A percentile compares a stretch with the other conserved stretches of the same genome.
Conservation (phyloP, 2,329 filamentous ascomycete genomes). For the Xylaria sp. region DNA sequence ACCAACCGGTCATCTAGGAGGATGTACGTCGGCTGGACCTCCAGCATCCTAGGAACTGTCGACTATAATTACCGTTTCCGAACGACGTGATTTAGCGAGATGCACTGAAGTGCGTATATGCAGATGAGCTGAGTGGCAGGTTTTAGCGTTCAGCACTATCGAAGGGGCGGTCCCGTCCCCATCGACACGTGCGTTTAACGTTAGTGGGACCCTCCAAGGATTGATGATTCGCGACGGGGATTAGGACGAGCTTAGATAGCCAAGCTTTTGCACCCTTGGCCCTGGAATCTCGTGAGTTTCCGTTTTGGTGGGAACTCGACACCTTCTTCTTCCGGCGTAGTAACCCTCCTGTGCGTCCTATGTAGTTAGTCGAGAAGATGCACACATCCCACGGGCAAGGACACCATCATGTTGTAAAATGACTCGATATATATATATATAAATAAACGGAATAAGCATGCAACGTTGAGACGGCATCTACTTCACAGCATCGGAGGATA, state of each 20-base stretch:
- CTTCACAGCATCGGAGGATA: too few relatives aligned
- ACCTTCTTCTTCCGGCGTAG: slow-evolving; percentile 17
- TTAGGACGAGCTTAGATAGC: slow-evolving; percentile 9
- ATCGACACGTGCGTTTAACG: slow-evolving; percentile 11
- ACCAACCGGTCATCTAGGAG: too few relatives aligned
- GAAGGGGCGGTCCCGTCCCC: background rate
- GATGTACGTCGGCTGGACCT: too few relatives aligned
- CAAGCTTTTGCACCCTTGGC: slow-evolving; percentile 4
- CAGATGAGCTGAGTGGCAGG: background rate
- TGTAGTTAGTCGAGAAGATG: background rate
- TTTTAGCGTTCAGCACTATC: slow-evolving; percentile 7
- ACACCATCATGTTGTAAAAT: background rate
- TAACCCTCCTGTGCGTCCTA: background rate
- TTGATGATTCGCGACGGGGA: slow-evolving; percentile 14
- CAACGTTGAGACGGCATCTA: background rate
- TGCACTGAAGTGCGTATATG: background rate
- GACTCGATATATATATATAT: background rate
- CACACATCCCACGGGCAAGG: background rate
- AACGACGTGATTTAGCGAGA: background rate
- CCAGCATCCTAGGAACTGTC: too few relatives aligned
- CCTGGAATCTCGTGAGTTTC: slow-evolving; percentile 9
- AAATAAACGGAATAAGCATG: background rate
- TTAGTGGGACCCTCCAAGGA: slow-evolving; percentile 2
- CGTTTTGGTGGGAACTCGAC: slow-evolving; percentile 11
- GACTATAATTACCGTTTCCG: background rate